Percentiles rank a stretch among this genome's conserved stretches.
Evolutionary conservation across 768 basidiomycete genomes (phyloP).

Genomic region (Pleurotus djamor): DNA sequence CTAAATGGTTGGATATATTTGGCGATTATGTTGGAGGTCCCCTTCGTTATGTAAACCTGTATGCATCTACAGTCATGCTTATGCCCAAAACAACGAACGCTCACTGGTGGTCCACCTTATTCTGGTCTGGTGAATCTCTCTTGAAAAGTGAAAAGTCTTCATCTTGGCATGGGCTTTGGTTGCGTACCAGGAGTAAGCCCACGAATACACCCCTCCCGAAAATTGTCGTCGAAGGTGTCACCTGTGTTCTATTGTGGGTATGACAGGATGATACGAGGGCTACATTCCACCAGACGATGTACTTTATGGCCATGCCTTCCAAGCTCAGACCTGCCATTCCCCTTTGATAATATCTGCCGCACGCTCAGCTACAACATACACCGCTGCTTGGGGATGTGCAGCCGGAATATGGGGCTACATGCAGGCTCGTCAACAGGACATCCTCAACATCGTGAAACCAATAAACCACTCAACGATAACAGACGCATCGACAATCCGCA

Average conservation of each 20-base stretch:
- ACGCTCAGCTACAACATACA: slow-evolving; percentile 18
- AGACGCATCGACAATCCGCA: slow-evolving; percentile 32
- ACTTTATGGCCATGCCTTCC: no score
- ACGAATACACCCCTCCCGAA: no score
- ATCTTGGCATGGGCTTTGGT: no score
- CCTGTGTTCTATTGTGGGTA: no score
- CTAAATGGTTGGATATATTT: slow-evolving; percentile 24
- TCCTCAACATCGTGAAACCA: neutral
- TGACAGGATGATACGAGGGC: no score
- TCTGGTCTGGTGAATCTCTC: no score
- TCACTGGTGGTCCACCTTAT: neutral
- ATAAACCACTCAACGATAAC: slow-evolving; percentile 18
- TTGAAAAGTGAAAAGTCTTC: no score
- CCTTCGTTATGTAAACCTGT: neutral
- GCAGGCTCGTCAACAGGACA: neutral
- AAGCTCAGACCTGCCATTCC: neutral
- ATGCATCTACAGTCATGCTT: neutral
- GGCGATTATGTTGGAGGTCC: neutral
- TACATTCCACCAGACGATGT: no score
- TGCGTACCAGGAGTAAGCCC: no score
- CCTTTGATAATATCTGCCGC: slow-evolving; percentile 9
- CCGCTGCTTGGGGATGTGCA: slow-evolving; percentile 18
- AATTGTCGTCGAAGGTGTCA: no score
- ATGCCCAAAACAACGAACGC: neutral
- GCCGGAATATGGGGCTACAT: slow-evolving; percentile 17